Evolutionary conservation across 768 basidiomycete species (phyloP).

Genomic region (Collybia sp.): DNA sequence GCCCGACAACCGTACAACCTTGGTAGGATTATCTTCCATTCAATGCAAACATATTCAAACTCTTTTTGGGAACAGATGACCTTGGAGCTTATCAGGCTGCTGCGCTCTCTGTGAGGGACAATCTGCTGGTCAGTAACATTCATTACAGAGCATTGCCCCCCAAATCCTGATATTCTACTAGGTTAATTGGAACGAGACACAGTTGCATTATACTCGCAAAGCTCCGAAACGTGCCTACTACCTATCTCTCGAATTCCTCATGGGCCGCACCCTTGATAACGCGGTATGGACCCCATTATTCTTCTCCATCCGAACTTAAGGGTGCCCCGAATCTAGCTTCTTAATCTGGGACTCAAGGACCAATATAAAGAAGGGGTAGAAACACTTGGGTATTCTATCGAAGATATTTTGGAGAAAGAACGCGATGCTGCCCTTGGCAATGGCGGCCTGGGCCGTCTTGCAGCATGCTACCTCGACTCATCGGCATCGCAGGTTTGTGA

Average conservation of each 20-base stretch:
- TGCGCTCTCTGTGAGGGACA: conserved; percentile 84
- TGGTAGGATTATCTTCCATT: conserved; percentile 29
- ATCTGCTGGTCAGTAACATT: conserved; percentile 59
- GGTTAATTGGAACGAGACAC: conserved; percentile 86
- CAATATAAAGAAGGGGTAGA: conserved; percentile 63
- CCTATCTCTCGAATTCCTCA: conserved; percentile 90
- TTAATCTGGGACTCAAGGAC: conserved; percentile 85
- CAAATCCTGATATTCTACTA: conserved; percentile 16
- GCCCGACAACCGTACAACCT: conserved; percentile 90
- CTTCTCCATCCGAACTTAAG: conserved; percentile 42
- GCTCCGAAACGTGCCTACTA: conserved; percentile 91
- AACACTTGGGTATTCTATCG: conserved; percentile 85
- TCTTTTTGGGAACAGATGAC: conserved; percentile 39
- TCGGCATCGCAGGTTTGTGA: conserved; percentile 76
- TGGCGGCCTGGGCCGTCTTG: conserved; percentile 92
- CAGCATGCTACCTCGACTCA: conserved; percentile 97
- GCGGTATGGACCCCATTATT: conserved; percentile 44
- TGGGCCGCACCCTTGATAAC: conserved; percentile 77
- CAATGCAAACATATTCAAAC: no score
- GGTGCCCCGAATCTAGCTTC: conserved; percentile 43
- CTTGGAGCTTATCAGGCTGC: conserved; percentile 90
- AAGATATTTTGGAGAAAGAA: conserved; percentile 84
- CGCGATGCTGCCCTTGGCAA: conserved; percentile 95
- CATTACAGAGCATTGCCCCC: neutral
- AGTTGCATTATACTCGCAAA: conserved; percentile 73